Percentiles rank a stretch among this genome's conserved stretches.
Evolutionary conservation across 345 rosid species (phyloP).

Genomic region (Populus nigra): DNA sequence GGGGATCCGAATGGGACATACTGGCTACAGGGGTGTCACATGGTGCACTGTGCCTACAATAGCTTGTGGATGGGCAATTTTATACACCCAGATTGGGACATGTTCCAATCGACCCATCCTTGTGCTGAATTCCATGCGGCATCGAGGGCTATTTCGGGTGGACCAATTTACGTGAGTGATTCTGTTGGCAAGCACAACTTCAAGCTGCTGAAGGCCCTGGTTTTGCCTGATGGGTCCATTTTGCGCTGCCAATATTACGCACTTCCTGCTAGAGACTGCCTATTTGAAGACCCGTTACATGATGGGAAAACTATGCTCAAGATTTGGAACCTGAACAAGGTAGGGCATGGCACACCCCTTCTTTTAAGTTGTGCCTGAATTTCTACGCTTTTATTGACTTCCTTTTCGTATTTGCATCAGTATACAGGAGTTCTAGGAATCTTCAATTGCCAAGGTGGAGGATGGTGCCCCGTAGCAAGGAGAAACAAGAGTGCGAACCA

Average conservation of each 20-base stretch:
- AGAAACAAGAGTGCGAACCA: constrained; percentile 69
- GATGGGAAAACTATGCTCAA: constrained; percentile 99
- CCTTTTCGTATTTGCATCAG: constrained; percentile 27
- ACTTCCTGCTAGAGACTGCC: constrained; percentile 83
- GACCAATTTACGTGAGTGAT: constrained; percentile 86
- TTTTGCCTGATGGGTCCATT: constrained; percentile 71
- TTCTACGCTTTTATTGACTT: not conserved
- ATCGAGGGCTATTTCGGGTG: constrained; percentile 89
- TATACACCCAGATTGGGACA: constrained; percentile 98
- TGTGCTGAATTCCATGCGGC: constrained; percentile 97
- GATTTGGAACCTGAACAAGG: constrained; percentile 97
- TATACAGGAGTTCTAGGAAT: constrained; percentile 77
- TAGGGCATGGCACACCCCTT: constrained; percentile 6
- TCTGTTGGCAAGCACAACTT: constrained; percentile 81
- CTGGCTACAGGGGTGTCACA: constrained; percentile 99
- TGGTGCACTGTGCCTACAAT: constrained; percentile 98
- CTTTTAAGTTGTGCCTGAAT: not conserved
- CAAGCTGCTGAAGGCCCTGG: constrained; percentile 58
- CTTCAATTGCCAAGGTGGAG: constrained; percentile 99
- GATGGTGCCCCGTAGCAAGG: constrained; percentile 78
- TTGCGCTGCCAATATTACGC: constrained; percentile 82
- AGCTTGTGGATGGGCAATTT: constrained; percentile 99
- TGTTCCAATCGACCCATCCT: constrained; percentile 97
- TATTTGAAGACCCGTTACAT: constrained; percentile 88
- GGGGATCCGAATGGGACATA: constrained; percentile 91